These are phyloP conservation scores for Lipomyces spencermartinsiae DNA, from an alignment of 805 yeast species.

Conservation along the genomic window DNA sequence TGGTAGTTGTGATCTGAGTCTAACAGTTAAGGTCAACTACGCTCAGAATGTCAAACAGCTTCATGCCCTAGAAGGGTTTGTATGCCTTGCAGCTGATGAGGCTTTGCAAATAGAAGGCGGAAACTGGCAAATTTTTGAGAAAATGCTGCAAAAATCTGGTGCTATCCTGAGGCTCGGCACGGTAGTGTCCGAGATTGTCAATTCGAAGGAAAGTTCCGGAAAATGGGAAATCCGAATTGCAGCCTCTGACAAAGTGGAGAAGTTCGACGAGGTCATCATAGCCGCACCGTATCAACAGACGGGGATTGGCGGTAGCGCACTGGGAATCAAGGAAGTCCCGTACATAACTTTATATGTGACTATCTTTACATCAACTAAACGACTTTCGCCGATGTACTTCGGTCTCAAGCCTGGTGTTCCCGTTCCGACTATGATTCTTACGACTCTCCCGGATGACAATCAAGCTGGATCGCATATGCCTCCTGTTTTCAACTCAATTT, in stretches of 20 bases:
- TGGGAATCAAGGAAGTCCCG: conserved; percentile 42
- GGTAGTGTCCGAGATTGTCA: conserved; percentile 42
- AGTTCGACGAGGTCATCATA: conserved; percentile 53
- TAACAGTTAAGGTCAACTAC: conserved; percentile 47
- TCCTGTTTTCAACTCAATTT: conserved; percentile 48
- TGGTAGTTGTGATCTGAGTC: background rate
- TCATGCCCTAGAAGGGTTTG: conserved; percentile 53
- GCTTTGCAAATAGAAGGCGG: conserved; percentile 53
- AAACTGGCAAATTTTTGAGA: conserved; percentile 53
- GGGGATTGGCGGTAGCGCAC: conserved; percentile 37
- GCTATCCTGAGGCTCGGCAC: conserved; percentile 47
- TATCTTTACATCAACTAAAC: conserved; percentile 44
- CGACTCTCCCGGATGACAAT: conserved; percentile 34
- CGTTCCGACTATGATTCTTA: conserved; percentile 36
- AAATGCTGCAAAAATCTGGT: conserved; percentile 47
- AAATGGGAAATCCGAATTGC: conserved; percentile 22
- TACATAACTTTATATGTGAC: conserved; percentile 53
- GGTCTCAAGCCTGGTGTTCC: conserved; percentile 29
- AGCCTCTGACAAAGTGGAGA: conserved; percentile 24
- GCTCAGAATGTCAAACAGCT: conserved; percentile 51
- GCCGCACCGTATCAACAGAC: conserved; percentile 53
- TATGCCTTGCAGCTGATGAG: conserved; percentile 50
- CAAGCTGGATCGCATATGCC: conserved; percentile 31
- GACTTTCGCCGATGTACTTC: conserved; percentile 39
- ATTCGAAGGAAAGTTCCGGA: conserved; percentile 27